A percentile compares a stretch with the other conserved stretches of the same genome.
phyloP scores from a whole-genome alignment of 2,329 filamentous ascomycete genomes.

The Leptosphaerulina australis region DNA sequence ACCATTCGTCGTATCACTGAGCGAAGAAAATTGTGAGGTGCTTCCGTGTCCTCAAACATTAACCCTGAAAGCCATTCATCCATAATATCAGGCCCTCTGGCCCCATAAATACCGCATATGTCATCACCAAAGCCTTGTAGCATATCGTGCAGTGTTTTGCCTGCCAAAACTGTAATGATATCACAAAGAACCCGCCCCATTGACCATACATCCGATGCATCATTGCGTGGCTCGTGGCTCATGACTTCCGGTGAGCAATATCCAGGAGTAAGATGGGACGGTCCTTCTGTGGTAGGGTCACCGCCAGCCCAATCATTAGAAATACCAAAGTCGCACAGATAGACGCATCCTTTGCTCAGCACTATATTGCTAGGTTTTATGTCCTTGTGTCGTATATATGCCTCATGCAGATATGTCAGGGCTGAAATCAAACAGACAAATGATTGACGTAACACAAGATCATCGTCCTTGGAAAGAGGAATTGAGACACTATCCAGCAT shows the following conservation, averaged over 20 bases:
- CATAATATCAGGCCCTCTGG: too few relatives aligned
- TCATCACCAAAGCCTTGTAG: too few relatives aligned
- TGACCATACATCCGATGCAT: not conserved
- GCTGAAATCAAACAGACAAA: not conserved
- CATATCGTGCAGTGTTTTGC: not conserved
- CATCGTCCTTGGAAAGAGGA: not conserved
- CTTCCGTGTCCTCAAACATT: too few relatives aligned
- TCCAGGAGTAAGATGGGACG: not conserved
- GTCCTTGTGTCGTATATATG: not conserved
- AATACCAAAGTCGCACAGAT: constrained; percentile 3
- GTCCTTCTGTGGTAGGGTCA: not conserved
- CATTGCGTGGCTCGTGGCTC: not conserved
- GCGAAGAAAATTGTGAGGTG: too few relatives aligned
- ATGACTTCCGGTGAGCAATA: not conserved
- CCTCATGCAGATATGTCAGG: not conserved
- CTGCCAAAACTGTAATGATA: constrained; percentile 5
- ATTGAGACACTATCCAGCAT: not conserved
- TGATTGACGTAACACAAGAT: not conserved
- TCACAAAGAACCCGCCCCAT: constrained; percentile 2
- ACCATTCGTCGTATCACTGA: too few relatives aligned
- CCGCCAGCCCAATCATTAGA: not conserved
- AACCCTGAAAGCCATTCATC: too few relatives aligned
- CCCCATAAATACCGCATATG: too few relatives aligned
- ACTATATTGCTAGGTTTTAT: constrained; percentile 2
- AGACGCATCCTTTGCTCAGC: not conserved